phyloP scores from a whole-genome alignment of 202 grass and related monocot species.

The Schoenoplectus tabernaemontani region DNA sequence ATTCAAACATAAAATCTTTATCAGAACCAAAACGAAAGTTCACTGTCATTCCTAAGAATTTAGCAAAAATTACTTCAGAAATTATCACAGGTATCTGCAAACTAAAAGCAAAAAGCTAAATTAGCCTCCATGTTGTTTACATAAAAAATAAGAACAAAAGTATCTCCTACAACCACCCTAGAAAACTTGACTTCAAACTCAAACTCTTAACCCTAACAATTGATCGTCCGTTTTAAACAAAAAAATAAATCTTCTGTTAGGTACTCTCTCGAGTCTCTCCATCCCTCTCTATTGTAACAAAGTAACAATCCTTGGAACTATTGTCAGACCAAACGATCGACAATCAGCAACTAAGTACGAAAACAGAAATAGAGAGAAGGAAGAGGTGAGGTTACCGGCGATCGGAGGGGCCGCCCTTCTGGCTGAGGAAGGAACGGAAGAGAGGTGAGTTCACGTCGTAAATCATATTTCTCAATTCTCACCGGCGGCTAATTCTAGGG shows the following conservation, averaged over 20 bases:
- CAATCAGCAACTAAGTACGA: background rate
- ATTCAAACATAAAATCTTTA: background rate
- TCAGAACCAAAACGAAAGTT: background rate
- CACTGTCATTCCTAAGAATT: background rate
- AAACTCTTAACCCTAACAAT: background rate
- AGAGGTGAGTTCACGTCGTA: slow-evolving; percentile 65
- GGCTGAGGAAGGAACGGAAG: slow-evolving; percentile 78
- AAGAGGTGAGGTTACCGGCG: slow-evolving; percentile 12
- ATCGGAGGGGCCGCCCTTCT: slow-evolving; percentile 50
- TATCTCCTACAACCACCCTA: background rate
- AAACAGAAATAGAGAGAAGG: background rate
- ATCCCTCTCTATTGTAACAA: slow-evolving; percentile 4
- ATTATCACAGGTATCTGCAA: background rate
- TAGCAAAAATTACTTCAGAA: background rate
- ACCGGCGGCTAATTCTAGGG: slow-evolving; percentile 23
- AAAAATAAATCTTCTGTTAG: too few relatives aligned
- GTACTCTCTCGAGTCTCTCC: too few relatives aligned
- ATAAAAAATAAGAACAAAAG: background rate
- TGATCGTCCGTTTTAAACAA: too few relatives aligned
- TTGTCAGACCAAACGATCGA: background rate
- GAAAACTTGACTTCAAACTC: background rate
- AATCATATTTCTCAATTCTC: slow-evolving; percentile 33
- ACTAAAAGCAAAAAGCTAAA: too few relatives aligned
- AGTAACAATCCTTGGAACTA: too few relatives aligned
- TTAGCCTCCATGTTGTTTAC: background rate